phyloP scores from a whole-genome alignment of 2,329 filamentous ascomycete species.

The Colletotrichum lupini region DNA sequence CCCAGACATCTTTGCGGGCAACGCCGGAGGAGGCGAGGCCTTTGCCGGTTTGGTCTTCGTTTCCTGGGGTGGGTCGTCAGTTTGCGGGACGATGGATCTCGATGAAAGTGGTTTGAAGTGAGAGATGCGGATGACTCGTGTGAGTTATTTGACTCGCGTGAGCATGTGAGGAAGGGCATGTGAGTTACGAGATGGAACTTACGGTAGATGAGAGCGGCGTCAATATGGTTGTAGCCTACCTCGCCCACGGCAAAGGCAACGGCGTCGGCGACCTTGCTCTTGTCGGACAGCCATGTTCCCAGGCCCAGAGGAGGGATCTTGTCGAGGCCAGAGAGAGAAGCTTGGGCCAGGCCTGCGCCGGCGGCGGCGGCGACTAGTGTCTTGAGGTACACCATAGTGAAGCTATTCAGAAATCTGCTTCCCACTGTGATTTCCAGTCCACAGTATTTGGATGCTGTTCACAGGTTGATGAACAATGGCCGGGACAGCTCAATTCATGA shows the following conservation, averaged over 20 bases:
- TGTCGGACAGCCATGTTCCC: constrained; percentile 73
- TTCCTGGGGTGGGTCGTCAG: constrained; percentile 47
- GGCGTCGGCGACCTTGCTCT: constrained; percentile 67
- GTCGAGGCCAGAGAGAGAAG: constrained; percentile 16
- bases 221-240: constrained; percentile 66
- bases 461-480: not conserved
- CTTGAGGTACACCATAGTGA: constrained; percentile 13
- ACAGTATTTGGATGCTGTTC: not conserved
- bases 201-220: constrained; percentile 65
- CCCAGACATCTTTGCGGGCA: constrained; percentile 59
- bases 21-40: constrained; percentile 58
- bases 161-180: not conserved
- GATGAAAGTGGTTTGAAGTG: too few relatives aligned
- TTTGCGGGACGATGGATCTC: not conserved
- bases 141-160: not conserved
- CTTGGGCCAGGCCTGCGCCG: constrained; percentile 17
- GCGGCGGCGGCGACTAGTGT: not conserved
- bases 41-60: constrained; percentile 62
- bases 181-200: constrained; percentile 37
- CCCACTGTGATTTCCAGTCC: too few relatives aligned
- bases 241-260: constrained; percentile 62
- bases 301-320: constrained; percentile 21
- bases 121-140: not conserved
- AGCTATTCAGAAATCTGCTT: not conserved
- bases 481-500: fast-evolving